Base-by-base conservation (phyloP, 306 rosid species). In the Corylus heterophylla region DNA sequence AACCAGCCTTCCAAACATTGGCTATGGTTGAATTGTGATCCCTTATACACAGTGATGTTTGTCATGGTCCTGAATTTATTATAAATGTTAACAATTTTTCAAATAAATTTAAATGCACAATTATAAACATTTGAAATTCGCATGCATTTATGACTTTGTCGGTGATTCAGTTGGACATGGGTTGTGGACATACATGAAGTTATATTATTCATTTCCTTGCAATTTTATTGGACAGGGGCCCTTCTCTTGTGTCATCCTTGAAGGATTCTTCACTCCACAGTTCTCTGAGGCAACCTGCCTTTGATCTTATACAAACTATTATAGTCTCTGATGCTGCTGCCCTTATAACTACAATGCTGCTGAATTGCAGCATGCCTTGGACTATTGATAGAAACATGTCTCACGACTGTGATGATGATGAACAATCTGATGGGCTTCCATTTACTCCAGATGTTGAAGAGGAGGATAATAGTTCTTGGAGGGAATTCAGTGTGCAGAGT, bases 271-370 rank as follows among this genome's bases (percentile, higher is more conserved):
- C 90, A 12, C 97, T 94, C 68, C 98, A 94, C 86, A 89, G 76
- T 87, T 94, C 98, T 76, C 77, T 94, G 50, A 91, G 98, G 81
- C 97, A 92, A 83, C 98, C 98, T 75, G 98, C 98, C 27, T 92
- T 94, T 83, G 98, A 94, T 86, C 97, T 94, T 78, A 85, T 92
- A 76, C 92, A 91, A 85, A 83, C 90, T 80, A 88, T 94, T 69
- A 79, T 94, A 47, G 88, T 92, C 56, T 94, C 97, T 68, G 98
- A 94, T 88, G 95, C 98, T 85, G 85, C 95, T 81, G 94, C 91
- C 54, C 76, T 94, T 75, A 80, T 91, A 81, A 81, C 79, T 81
- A 83, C 97, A 56, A 73, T 82, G 83, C 83, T 91, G 78, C 83
- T 91, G 78, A 87, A 82, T 86, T 61, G 83, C 69, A 74, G 83